Conservation (phyloP, 495 filamentous ascomycete species). For the Penicillium tannophilum region DNA sequence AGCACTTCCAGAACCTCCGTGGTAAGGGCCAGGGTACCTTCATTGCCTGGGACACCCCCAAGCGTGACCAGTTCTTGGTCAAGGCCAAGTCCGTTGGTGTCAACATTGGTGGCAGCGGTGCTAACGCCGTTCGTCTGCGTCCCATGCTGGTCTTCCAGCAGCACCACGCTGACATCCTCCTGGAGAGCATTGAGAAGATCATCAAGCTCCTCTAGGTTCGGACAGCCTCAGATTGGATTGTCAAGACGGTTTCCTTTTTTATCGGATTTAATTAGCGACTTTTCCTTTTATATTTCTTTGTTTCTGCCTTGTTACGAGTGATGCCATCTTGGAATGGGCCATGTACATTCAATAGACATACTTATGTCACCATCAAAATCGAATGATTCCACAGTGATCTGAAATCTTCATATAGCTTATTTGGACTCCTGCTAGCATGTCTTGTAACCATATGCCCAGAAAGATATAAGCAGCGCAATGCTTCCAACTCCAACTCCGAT, state of each 20-base stretch:
- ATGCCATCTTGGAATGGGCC: conserved; percentile 24
- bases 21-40: conserved; percentile 96
- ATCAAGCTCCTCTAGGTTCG: conserved; percentile 56
- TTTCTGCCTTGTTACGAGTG: conserved; percentile 19
- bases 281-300: conserved; percentile 14
- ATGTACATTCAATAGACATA: conserved; percentile 29
- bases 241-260: conserved; percentile 14
- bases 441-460: conserved; percentile 18
- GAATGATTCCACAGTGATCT: conserved; percentile 11
- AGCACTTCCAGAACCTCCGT: conserved; percentile 83
- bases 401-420: conserved; percentile 5
- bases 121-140: conserved; percentile 76
- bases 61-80: conserved; percentile 80
- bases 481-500: conserved; percentile 29
- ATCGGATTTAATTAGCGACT: conserved; percentile 29
- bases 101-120: conserved; percentile 91
- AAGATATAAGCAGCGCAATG: conserved; percentile 23
- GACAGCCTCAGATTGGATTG: conserved; percentile 11
- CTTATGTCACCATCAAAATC: conserved; percentile 16
- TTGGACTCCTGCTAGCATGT: conserved; percentile 13
- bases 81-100: conserved; percentile 75
- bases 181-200: conserved; percentile 76
- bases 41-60: conserved; percentile 91
- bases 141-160: conserved; percentile 97
- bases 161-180: conserved; percentile 75